Evolutionary conservation across 2,329 filamentous ascomycete species (phyloP).

Genomic region (Zopfia rhizophila): DNA sequence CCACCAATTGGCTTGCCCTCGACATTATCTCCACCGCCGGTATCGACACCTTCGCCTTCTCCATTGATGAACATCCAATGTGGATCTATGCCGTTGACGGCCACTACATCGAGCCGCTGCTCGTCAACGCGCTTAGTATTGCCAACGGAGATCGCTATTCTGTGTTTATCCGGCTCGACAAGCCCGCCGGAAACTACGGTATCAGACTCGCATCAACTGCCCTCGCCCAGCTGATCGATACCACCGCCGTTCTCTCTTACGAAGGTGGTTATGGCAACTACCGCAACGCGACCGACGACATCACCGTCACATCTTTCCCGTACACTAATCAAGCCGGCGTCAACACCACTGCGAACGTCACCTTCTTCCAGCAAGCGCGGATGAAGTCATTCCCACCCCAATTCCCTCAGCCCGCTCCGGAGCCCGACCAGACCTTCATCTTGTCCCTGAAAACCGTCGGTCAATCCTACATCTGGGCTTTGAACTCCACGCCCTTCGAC

Average conservation of each 20-base stretch:
- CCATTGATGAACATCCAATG: constrained; percentile 65
- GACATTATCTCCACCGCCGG: constrained; percentile 65
- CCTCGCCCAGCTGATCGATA: constrained; percentile 66
- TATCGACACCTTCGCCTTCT: constrained; percentile 58
- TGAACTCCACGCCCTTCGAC: constrained; percentile 59
- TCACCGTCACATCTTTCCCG: constrained; percentile 34
- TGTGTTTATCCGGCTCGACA: constrained; percentile 60
- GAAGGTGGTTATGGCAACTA: constrained; percentile 10
- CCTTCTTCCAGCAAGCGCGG: constrained; percentile 55
- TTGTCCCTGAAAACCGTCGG: constrained; percentile 44
- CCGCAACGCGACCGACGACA: constrained; percentile 20
- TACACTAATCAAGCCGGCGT: constrained; percentile 63
- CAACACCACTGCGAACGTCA: constrained; percentile 47
- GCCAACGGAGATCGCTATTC: constrained; percentile 66
- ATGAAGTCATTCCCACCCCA: constrained; percentile 60
- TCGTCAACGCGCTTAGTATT: constrained; percentile 60
- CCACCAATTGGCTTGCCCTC: constrained; percentile 63
- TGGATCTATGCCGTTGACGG: constrained; percentile 67
- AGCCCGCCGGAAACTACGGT: constrained; percentile 61
- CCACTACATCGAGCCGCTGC: constrained; percentile 64
- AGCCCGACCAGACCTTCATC: constrained; percentile 60
- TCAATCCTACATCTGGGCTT: constrained; percentile 63
- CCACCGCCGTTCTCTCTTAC: constrained; percentile 62
- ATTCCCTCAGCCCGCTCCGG: constrained; percentile 53
- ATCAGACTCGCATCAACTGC: constrained; percentile 64